Evolutionary conservation across 108 stramenopile species (phyloP), one percentile per base, ranked within the genome.

Genomic region (Skeletonema costatum): DNA sequence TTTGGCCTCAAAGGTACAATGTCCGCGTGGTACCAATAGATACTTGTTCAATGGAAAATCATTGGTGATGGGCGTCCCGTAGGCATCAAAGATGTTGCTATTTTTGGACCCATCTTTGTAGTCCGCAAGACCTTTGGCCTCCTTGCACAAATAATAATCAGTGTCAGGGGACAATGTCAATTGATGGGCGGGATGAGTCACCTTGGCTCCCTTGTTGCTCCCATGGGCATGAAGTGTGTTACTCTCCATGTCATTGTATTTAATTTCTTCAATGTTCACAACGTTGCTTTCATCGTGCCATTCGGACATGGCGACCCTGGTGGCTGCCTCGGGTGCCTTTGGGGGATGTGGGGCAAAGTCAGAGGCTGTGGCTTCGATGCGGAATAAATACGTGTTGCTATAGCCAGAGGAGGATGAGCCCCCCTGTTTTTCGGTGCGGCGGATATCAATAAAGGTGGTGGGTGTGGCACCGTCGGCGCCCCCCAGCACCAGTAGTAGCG

Each of bases 1-100:
- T 71, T 95, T 93, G 60, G 71, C 44, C 71, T 93, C 88, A 70
- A 92, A 95, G 65, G 91, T 76, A 73, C 92, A 93, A n/a, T 60
- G 38, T 17, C 92, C 94, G 5, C 94, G 78, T 41, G 86, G 88
- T 25, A 92, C 89, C n/a, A 90, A 33, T 25, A 89, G 71, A 19
- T 74, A 65, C 16, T 76, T 70, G 14, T 71, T 42, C 39, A 51
- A 19, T 19, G 50, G 50, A 21, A 51, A 51, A 51, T 76, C 56
- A 30, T 44, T 65, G 33, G 77, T 51, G 61, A 56, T 61, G 50
- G 38, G 39, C 2, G 60, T 35, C 2, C 39, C 39, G 8, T 73
- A 66, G 21, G 59, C 25, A 39, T 83, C 75, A 36, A 66, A 39
- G 31, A 74, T 44, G 39, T 63, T 66, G 12, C 61, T 12, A 35